Conservation (phyloP, 306 rosid genomes). For the barrel medic (Medicago truncatula) region DNA sequence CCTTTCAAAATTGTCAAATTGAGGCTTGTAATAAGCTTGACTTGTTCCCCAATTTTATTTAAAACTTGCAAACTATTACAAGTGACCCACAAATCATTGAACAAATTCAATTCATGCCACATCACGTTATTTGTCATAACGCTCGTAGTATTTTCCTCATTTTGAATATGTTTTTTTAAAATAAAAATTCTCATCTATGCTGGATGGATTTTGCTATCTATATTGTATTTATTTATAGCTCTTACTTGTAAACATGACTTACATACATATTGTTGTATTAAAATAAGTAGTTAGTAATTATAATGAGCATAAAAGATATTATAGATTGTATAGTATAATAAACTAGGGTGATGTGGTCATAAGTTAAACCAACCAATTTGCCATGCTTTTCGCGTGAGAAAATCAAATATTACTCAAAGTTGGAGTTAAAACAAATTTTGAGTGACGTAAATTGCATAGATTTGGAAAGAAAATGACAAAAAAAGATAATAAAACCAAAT, state of each 20-base stretch:
- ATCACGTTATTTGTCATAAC: constrained; percentile 39
- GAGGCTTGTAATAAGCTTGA: constrained; percentile 32
- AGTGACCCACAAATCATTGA: constrained; percentile 20
- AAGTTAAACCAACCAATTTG: neutral
- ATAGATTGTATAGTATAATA: constrained; percentile 1
- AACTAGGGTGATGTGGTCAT: constrained; percentile 1
- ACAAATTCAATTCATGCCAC: constrained; percentile 15
- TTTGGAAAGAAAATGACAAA: constrained; percentile 35
- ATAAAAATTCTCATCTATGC: neutral
- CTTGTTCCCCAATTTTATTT: constrained; percentile 19
- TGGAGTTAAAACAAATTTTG: constrained; percentile 31
- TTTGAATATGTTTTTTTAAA: neutral
- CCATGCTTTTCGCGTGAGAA: constrained; percentile 47
- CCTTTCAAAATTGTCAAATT: constrained; percentile 23
- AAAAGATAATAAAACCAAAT: constrained; percentile 12
- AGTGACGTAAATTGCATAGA: constrained; percentile 39
- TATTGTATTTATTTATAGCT: constrained; percentile 2
- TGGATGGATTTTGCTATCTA: neutral
- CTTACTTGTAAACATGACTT: constrained; percentile 38
- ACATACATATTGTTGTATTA: constrained; percentile 7
- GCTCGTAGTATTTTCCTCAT: neutral
- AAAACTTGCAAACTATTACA: constrained; percentile 31
- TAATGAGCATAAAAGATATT: constrained; percentile 7
- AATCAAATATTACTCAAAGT: constrained; percentile 36
- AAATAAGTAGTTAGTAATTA: constrained; percentile 18